Conservation (phyloP, 352 stramenopile species). For the Phytophthora ramorum region DNA sequence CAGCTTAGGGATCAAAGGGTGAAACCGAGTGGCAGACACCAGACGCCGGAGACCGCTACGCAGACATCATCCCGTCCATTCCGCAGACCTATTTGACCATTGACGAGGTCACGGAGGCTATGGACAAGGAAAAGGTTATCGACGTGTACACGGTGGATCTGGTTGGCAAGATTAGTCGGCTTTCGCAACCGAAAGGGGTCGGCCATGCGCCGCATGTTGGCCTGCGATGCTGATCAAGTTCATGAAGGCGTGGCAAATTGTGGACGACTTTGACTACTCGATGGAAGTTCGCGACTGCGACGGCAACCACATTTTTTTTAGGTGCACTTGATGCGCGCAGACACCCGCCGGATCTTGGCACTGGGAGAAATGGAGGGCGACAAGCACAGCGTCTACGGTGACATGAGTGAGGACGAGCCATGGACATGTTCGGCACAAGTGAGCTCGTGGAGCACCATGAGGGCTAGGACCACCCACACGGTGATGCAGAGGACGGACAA, state of each 20-base stretch:
- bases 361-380: constrained; percentile 85
- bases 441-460: constrained; percentile 86
- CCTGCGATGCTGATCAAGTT: constrained; percentile 91
- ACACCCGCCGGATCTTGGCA: constrained; percentile 77
- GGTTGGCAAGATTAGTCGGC: constrained; percentile 80
- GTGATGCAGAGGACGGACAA: constrained; percentile 38
- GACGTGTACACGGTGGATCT: constrained; percentile 82
- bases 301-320: constrained; percentile 91
- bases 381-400: constrained; percentile 80
- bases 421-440: constrained; percentile 88
- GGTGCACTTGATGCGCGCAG: constrained; percentile 86
- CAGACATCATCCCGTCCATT: constrained; percentile 76
- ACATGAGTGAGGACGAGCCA: constrained; percentile 87
- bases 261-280: constrained; percentile 81
- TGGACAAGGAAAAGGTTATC: constrained; percentile 80
- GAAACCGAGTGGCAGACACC: constrained; percentile 69
- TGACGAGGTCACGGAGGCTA: constrained; percentile 67
- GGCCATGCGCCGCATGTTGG: constrained; percentile 88
- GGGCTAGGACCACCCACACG: constrained; percentile 57
- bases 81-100: constrained; percentile 75
- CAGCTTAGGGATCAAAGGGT: background rate
- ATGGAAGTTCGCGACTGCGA: constrained; percentile 91
- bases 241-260: constrained; percentile 69
- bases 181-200: constrained; percentile 87
- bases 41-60: constrained; percentile 71